These are phyloP conservation scores for Exophiala sp. DNA, from an alignment of 2,329 filamentous ascomycete genomes.

Conservation along the genomic window DNA sequence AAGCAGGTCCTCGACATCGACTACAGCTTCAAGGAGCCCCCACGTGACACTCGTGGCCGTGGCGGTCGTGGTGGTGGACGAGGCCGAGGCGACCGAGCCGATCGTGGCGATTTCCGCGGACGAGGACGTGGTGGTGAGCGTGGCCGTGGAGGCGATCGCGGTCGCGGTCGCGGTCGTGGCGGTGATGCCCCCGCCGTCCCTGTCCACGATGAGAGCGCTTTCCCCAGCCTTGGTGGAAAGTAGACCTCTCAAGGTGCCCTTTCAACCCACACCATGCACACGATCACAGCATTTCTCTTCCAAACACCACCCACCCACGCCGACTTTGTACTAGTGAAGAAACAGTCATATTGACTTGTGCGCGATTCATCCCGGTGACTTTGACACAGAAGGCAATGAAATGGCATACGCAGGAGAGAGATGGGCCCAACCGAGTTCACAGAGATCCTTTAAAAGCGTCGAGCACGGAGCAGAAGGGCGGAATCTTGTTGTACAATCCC, in stretches of 20 bases:
- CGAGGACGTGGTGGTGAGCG: constrained; percentile 33
- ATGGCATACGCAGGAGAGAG: constrained; percentile 19
- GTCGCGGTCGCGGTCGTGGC: constrained; percentile 38
- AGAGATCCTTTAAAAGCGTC: constrained; percentile 15
- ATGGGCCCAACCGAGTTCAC: constrained; percentile 10
- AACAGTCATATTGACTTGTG: constrained; percentile 18
- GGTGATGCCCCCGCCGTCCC: constrained; percentile 22
- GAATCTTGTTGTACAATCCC: constrained; percentile 24
- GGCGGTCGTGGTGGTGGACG: constrained; percentile 45
- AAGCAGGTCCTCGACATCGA: constrained; percentile 88
- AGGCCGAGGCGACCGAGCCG: constrained; percentile 34
- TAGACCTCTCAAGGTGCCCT: constrained; percentile 6
- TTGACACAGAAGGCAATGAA: constrained; percentile 8
- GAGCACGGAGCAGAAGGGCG: constrained; percentile 19
- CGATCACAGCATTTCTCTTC: constrained; percentile 13
- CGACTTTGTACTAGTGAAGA: constrained; percentile 23
- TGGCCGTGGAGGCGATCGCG: constrained; percentile 36
- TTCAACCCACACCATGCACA: background rate
- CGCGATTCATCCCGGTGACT: constrained; percentile 15
- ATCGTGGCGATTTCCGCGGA: constrained; percentile 28
- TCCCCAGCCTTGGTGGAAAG: constrained; percentile 29
- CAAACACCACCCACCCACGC: background rate
- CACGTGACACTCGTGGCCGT: constrained; percentile 47
- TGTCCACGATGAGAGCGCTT: constrained; percentile 28
- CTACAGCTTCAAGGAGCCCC: constrained; percentile 69